Conservation (phyloP, 371 early-diverging fungal genomes). For the Coemansia linderi region DNA sequence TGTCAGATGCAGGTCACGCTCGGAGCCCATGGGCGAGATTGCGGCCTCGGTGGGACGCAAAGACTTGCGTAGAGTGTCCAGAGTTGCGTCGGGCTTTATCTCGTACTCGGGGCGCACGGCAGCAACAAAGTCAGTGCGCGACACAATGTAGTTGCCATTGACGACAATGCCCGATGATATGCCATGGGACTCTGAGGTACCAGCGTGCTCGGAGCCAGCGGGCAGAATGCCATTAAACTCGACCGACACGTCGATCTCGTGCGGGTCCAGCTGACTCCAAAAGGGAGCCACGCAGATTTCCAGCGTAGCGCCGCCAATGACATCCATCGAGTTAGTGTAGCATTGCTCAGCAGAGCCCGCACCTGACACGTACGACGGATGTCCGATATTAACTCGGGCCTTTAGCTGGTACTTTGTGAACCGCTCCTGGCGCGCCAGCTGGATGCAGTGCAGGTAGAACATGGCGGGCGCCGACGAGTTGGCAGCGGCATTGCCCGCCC, state of each 20-base stretch:
- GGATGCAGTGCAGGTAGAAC: constrained; percentile 69
- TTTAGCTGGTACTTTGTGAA: constrained; percentile 64
- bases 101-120: constrained; percentile 72
- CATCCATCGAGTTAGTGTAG: constrained; percentile 63
- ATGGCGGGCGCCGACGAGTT: constrained; percentile 59
- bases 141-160: constrained; percentile 64
- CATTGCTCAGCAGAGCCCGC: constrained; percentile 66
- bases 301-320: constrained; percentile 73
- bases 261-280: constrained; percentile 80
- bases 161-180: constrained; percentile 56
- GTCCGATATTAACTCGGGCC: constrained; percentile 62
- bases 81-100: constrained; percentile 62
- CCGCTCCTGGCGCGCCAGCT: constrained; percentile 74
- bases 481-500: constrained; percentile 53
- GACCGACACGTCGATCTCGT: constrained; percentile 69
- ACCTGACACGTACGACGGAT: constrained; percentile 60
- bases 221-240: constrained; percentile 79
- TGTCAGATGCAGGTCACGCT: constrained; percentile 73
- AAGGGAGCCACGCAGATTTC: constrained; percentile 84
- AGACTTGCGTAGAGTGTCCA: constrained; percentile 68
- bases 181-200: constrained; percentile 5
- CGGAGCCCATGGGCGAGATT: constrained; percentile 68
- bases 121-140: constrained; percentile 73
- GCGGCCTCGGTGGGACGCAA: constrained; percentile 68
- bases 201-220: constrained; percentile 30